Evolutionary conservation across 129 eudicot species (phyloP).

Genomic region (Oenanthe sinensis): DNA sequence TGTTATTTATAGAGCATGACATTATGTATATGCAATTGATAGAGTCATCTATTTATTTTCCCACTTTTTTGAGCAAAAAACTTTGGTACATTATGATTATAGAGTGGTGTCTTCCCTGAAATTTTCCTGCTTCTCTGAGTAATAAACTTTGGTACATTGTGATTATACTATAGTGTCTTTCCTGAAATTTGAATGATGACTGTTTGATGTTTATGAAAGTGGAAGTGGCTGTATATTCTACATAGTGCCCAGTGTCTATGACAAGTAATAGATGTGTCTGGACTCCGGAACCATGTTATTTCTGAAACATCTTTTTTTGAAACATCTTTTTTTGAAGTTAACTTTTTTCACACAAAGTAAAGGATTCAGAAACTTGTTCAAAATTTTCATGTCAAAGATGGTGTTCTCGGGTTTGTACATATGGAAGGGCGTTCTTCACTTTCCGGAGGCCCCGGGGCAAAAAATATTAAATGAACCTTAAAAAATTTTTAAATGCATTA

Average conservation of each 20-base stretch:
- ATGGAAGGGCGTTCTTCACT: no score
- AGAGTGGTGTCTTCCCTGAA: not conserved
- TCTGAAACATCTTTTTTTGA: not conserved
- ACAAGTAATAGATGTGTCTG: not conserved
- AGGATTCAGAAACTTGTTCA: constrained; percentile 2
- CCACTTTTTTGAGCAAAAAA: not conserved
- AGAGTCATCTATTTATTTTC: not conserved
- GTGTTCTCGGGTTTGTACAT: not conserved
- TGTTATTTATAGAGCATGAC: no score
- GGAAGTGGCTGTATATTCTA: not conserved
- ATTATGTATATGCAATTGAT: no score
- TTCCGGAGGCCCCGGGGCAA: no score
- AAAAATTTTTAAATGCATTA: no score
- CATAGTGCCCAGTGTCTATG: not conserved
- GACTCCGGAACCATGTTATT: not conserved
- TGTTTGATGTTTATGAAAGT: not conserved
- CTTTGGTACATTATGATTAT: not conserved
- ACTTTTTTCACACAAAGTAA: not conserved
- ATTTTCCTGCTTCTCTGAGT: not conserved
- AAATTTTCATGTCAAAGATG: not conserved
- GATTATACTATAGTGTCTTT: not conserved
- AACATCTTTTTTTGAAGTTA: not conserved
- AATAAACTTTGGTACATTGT: not conserved
- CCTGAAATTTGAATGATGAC: not conserved
- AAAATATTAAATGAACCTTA: no score